Base-by-base conservation (phyloP, 2,329 filamentous ascomycete species). In the Ceratocystiopsis sp. region DNA sequence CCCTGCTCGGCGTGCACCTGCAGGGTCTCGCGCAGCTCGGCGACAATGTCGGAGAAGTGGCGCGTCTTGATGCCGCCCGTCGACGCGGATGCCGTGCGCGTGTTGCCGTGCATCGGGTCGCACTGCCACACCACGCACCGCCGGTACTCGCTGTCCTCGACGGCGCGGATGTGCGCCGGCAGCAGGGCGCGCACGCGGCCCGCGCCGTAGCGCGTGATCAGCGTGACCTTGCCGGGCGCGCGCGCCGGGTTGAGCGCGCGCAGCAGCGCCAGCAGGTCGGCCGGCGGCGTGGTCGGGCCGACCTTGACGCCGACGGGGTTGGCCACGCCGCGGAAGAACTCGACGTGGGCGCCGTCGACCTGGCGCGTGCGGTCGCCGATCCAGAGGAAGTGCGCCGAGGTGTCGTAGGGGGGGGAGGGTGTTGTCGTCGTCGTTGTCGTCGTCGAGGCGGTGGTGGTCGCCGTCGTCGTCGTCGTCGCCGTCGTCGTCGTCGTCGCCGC, bases 221-320 rank as follows among this genome's bases (percentile, higher is more conserved):
- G 71, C 0, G 89, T 96, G 44, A 98, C 82, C 60, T 96, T 96
- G 42, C 91, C 91, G 15, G 85, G 68, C 59, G 95, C 87, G 52
- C 77, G 67, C 21, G 59, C 57, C 0, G 91, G 89, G 60, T 98
- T 94, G 42, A 98, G 80, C 11, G 80, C 79, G 52, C 93, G 76
- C 21, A 98, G 75, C 2, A 98, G 71, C 21, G 68, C 64, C 14
- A 89, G 71, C 14, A 98, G 72, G 56, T 96, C 91, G 0, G 73
- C 64, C 0, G 73, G 66, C 3, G 78, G 73, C 55, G 93, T 95
- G 6, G 78, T 81, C 10, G 91, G 91, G 0, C 91, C 91, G 45
- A 98, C 83, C 61, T 98, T 98, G 62, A 98, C 80, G 48, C 91
- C 91, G 52, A 98, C 84, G 1, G 91, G 91, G 64, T 98, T 98